Conservation (phyloP, 805 yeast species). For the Lipomyces anomalus region DNA sequence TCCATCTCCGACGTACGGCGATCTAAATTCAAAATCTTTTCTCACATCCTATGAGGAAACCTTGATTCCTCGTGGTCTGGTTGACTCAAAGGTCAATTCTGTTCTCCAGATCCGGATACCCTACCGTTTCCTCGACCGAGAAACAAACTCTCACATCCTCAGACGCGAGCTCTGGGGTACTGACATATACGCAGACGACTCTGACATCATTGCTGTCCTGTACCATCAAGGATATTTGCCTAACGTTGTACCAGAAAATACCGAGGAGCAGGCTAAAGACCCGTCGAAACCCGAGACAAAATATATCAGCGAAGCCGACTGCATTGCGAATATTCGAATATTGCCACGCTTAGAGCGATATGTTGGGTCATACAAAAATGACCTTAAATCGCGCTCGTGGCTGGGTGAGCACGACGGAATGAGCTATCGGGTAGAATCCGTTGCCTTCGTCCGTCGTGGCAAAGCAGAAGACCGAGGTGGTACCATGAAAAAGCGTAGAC, state of each 20-base stretch:
- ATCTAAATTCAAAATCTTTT: conserved; percentile 24
- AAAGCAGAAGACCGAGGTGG: conserved; percentile 32
- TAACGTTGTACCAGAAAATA: no score
- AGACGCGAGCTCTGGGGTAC: conserved; percentile 79
- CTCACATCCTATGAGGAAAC: conserved; percentile 1
- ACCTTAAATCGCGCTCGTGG: conserved; percentile 76
- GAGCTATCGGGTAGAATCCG: conserved; percentile 56
- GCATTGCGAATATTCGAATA: conserved; percentile 53
- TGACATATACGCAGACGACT: conserved; percentile 89
- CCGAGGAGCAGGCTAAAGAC: conserved; percentile 25
- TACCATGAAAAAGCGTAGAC: conserved; percentile 29
- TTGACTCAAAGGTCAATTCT: conserved; percentile 33
- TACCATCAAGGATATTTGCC: conserved; percentile 67
- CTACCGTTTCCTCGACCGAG: conserved; percentile 36
- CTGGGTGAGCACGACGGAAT: conserved; percentile 67
- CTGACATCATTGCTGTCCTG: conserved; percentile 70
- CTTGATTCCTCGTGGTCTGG: conserved; percentile 14
- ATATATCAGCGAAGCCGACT: conserved; percentile 40
- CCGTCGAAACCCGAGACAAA: conserved; percentile 40
- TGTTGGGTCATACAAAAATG: conserved; percentile 59
- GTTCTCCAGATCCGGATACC: conserved; percentile 55
- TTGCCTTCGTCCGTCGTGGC: conserved; percentile 35
- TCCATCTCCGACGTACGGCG: conserved; percentile 12
- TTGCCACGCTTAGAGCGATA: conserved; percentile 67
- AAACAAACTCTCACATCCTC: conserved; percentile 39